These are phyloP conservation scores for Wickerhamomyces chaumierensis DNA, from an alignment of 805 yeast genomes.

Conservation along the genomic window DNA sequence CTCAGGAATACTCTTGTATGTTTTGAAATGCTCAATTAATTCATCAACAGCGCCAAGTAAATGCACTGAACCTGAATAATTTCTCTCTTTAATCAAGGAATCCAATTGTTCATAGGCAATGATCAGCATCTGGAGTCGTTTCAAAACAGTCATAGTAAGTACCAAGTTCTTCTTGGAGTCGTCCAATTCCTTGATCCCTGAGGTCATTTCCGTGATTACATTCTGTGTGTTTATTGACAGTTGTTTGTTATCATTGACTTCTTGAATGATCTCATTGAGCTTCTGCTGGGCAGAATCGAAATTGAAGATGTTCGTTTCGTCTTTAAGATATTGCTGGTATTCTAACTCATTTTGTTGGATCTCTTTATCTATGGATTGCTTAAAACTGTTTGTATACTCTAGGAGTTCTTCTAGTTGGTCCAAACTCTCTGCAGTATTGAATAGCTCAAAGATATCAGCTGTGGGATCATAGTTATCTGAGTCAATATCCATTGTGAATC, in stretches of 20 bases:
- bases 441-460: slow-evolving; percentile 37
- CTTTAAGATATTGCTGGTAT: slow-evolving; percentile 16
- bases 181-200: slow-evolving; percentile 69
- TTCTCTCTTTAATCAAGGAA: slow-evolving; percentile 30
- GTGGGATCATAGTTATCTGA: slow-evolving; percentile 39
- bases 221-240: slow-evolving; percentile 45
- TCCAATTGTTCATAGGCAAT: slow-evolving; percentile 59
- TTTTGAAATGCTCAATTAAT: slow-evolving; percentile 59
- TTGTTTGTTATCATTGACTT: slow-evolving; percentile 35
- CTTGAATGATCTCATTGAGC: slow-evolving; percentile 27
- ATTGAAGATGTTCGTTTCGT: slow-evolving; percentile 1
- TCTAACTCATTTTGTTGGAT: slow-evolving; percentile 28
- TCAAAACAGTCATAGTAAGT: slow-evolving; percentile 72
- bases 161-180: slow-evolving; percentile 76
- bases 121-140: slow-evolving; percentile 77
- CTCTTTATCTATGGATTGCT: slow-evolving; percentile 33
- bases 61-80: slow-evolving; percentile 43
- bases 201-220: slow-evolving; percentile 59
- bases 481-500: slow-evolving; percentile 16
- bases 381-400: slow-evolving; percentile 38
- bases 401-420: slow-evolving; percentile 39
- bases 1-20: slow-evolving; percentile 76
- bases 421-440: slow-evolving; percentile 39
- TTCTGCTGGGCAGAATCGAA: slow-evolving; percentile 11
- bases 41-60: slow-evolving; percentile 64